These are phyloP conservation scores for Sclerotinia borealis DNA, from an alignment of 2,329 filamentous ascomycete genomes.

Conservation along the genomic window DNA sequence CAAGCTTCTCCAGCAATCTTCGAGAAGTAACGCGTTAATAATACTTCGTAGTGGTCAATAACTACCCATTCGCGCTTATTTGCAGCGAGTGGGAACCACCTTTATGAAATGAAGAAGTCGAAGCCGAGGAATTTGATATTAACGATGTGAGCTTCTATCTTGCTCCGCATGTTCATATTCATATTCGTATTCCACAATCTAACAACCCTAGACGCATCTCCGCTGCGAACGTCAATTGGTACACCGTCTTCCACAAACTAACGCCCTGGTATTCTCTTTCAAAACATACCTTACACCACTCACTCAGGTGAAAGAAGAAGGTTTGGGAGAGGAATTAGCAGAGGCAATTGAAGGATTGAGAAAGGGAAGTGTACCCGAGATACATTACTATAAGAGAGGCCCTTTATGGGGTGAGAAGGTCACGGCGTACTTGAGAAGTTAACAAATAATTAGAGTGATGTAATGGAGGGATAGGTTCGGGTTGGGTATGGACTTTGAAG, in stretches of 20 bases:
- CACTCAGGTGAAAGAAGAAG: constrained; percentile 49
- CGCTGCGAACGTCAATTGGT: constrained; percentile 56
- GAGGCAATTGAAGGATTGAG: constrained; percentile 54
- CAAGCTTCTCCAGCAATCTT: constrained; percentile 12
- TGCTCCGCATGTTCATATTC: neutral
- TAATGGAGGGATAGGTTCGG: neutral
- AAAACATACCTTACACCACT: constrained; percentile 58
- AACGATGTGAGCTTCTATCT: constrained; percentile 34
- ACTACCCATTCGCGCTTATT: constrained; percentile 38
- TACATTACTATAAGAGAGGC: constrained; percentile 51
- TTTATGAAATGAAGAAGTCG: constrained; percentile 34
- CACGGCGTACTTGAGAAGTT: constrained; percentile 26
- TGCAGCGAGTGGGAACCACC: constrained; percentile 35
- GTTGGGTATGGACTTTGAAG: neutral
- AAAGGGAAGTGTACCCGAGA: constrained; percentile 49
- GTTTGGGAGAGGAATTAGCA: constrained; percentile 46
- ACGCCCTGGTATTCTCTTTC: constrained; percentile 53
- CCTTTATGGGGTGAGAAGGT: constrained; percentile 29
- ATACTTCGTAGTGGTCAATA: constrained; percentile 37
- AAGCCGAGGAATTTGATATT: constrained; percentile 39
- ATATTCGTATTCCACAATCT: neutral
- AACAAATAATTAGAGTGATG: neutral
- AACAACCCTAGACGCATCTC: constrained; percentile 37
- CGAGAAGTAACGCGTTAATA: neutral
- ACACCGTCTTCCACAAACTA: constrained; percentile 48